Base-by-base conservation (phyloP, 805 yeast genomes). In the Cephaloascus albidus region DNA sequence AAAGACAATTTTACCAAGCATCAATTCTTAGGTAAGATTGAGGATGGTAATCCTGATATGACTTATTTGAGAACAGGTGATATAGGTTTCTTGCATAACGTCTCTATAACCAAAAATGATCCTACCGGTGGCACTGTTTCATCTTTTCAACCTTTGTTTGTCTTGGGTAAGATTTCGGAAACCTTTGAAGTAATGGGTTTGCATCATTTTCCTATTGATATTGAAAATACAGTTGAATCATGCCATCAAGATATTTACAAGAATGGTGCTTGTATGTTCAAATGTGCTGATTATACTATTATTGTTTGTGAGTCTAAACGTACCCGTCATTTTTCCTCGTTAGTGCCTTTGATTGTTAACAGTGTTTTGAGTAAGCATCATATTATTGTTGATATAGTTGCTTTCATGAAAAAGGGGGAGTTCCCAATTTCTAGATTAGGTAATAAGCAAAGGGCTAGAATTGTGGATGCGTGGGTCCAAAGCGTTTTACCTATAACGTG, bases 161-260 rank as follows among this genome's bases (percentile, higher is more conserved):
- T 87, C 4, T 58, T 93, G 36, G 97, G 98, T 0, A 70, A 78
- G 37, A 80, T 93, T 33, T 76, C 85, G 4, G 90, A 84, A 46
- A 88, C 97, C 0, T 81, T 93, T 58, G 99, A 93, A 55, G 80
- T 83, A 3, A 69, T 85, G 65, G 99, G 99, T 0, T 64, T 93
- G 51, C 88, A 85, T 50, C 95, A 87, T 56, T 90, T 93, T 66
- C 94, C 94, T 1, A 61, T 68, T 18, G 98, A 93, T 57, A 73
- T 93, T 40, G 98, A 66, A 40, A 61, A 62, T 45, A 67, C 71
- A 14, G 64, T 67, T 23, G 72, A 66, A 42, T 58, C 68, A 6
- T 65, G 71, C 38, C 73, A 67, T 42, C 79, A 60, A 43, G 67
- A 42, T 70, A 93, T 40, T 67, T 89, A 37, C 79, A 78, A 54